Base-by-base conservation (phyloP, 192 early-diverging fungal genomes). In the Lobosporangium transversale region DNA sequence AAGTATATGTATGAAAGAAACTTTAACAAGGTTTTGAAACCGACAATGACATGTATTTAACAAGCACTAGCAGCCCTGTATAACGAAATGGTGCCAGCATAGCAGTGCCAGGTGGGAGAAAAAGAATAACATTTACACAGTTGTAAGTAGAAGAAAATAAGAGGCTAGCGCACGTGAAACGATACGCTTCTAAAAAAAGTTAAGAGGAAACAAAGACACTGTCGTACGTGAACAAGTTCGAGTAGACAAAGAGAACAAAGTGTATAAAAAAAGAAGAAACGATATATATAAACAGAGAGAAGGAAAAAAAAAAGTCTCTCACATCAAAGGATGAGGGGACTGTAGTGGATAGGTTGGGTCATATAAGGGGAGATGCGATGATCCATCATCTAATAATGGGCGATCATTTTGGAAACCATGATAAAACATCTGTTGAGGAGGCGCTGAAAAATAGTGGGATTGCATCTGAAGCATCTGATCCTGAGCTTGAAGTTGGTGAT, bases 401-500 rank as follows among this genome's bases (percentile, higher is more conserved):
- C 27, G 45, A 21, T 57, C 54, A 8, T 66, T 53, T 9, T 57
- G 53, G 17, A 58, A 32, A 20, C 20, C 35, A 15, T 36, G 54
- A n/a, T 51, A 50, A 49, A 21, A 58, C 12, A 29, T 29, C 10
- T 21, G 27, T 43, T 52, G 66, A 6, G 20, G 56, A 5, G 55
- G 56, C 1, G 36, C 27, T 6, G 66, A 53, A 58, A 58, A 58
- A 48, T 58, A 58, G 6, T 58, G 66, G 2, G 33, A 18, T 23
- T 68, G 66, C 66, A 68, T 52, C 29, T 68, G 66, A 9, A 33
- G 55, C 66, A 68, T 52, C 37, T 68, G 55, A 5, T 58, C 26
- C n/a, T 68, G 66, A 35, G 56, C 24, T n/a, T 57, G 66, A 1
- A 40, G 48, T 5, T 31, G 42, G 27, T 45, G 57, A 42, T 58